phyloP scores from a whole-genome alignment of 75 land plant genomes.

The Pseudotsuga menziesii region DNA sequence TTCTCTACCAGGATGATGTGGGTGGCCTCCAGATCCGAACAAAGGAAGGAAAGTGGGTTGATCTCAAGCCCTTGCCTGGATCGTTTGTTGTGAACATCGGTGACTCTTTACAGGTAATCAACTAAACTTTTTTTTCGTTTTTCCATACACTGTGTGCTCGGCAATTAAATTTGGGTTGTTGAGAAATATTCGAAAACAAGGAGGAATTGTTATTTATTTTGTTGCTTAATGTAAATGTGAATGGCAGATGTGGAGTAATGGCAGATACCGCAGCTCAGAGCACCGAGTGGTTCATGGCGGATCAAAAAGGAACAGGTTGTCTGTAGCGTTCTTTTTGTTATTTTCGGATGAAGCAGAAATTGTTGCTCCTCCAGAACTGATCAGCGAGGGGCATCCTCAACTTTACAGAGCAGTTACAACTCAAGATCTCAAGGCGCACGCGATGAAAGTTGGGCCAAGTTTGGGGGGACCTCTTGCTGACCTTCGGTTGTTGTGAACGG shows the following conservation, averaged over 20 bases:
- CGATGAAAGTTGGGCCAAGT: neutral
- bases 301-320: neutral
- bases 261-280: conserved; percentile 24
- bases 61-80: neutral
- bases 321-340: neutral
- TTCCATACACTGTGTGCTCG: conserved; percentile 24
- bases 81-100: conserved; percentile 2
- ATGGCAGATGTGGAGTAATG: conserved; percentile 47
- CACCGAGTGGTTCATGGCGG: conserved; percentile 30
- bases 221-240: neutral
- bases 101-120: conserved; percentile 16
- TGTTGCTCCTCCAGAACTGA: neutral
- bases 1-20: conserved; percentile 31
- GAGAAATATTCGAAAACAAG: conserved; percentile 22
- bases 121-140: conserved; percentile 41
- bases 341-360: neutral
- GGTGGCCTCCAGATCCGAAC: conserved; percentile 49
- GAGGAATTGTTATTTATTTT: neutral
- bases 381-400: neutral
- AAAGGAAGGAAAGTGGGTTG: neutral
- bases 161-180: conserved; percentile 51
- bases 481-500: too few relatives aligned
- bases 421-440: neutral
- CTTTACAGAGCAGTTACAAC: neutral
- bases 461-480: neutral